Evolutionary conservation across 768 basidiomycete species (phyloP), one percentile per base, ranked within the genome.

Genomic region (Boletus vermiculosoides): DNA sequence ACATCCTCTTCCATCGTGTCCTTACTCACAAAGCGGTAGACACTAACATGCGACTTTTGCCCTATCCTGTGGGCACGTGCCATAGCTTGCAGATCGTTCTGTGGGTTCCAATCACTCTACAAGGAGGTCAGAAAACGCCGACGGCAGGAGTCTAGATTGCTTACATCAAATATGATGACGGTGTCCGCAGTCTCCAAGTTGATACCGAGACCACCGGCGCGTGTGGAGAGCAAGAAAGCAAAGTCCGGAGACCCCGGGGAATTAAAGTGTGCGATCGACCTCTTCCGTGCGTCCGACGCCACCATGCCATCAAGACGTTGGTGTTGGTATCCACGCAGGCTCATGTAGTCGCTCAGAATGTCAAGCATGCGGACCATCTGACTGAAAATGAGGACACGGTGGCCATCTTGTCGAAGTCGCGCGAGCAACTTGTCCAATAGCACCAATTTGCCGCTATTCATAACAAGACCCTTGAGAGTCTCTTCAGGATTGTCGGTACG

Each of bases 1-100:
- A 98, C 90, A 67, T 98, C 97, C 76, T 98, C 97, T 74, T 98
- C 97, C 86, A 98, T 97, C 20, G 96, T 98, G 67, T 98, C 97
- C 76, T 98, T 98, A 69, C 93, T 95, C 67, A 99, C 94, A 71
- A 98, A 94, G 28, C 96, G 89, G 73, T 98, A 98, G 47, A 99
- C 97, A 69, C 87, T 98, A 66, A 99, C 97, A 74, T 99, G 97
- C 37, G 89, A 91, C 77, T 98, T 98, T 73, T 98, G 97, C 4
- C 97, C 97, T 67, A 99, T 98, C 57, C 97, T 90, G 77, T 99
- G 97, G 0, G 97, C 97, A 59, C 97, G 88, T 54, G 97, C 97
- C 97, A 98, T 98, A 4, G 97, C 97, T 74, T 98, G 96, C 58
- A 99, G 74, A 70, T 98, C 97, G 73, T 98, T 98, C 73, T 97